These are phyloP conservation scores for Perkinsus marinus DNA, from an alignment of 169 alveolate genomes.

Conservation along the genomic window DNA sequence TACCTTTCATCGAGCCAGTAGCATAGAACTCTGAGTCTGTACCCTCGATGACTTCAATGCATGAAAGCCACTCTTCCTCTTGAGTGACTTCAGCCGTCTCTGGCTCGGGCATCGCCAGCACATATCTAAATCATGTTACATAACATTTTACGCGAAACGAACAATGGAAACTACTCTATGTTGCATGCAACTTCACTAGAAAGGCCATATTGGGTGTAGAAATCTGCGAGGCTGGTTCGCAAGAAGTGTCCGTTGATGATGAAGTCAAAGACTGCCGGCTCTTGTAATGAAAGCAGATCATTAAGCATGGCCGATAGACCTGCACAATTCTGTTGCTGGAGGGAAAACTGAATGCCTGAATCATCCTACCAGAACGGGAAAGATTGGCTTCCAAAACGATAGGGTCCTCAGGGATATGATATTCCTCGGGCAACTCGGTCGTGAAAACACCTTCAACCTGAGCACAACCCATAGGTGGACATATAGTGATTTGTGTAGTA, in stretches of 20 bases:
- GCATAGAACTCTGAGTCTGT: background rate
- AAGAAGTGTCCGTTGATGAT: background rate
- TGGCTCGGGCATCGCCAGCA: background rate
- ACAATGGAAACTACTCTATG: background rate
- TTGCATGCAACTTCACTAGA: background rate
- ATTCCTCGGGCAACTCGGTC: background rate
- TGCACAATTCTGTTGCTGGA: background rate
- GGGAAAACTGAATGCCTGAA: background rate
- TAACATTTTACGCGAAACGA: too few relatives aligned
- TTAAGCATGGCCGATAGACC: background rate
- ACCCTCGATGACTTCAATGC: background rate
- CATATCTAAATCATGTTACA: background rate
- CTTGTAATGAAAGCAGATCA: background rate
- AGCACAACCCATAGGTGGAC: too few relatives aligned
- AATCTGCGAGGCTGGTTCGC: background rate
- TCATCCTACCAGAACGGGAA: background rate
- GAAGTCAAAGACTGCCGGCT: background rate
- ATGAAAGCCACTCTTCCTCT: background rate
- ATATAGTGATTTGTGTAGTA: background rate
- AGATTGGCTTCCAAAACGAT: background rate
- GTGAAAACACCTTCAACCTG: background rate
- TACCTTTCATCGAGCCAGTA: background rate
- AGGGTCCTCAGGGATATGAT: background rate
- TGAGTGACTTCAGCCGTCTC: background rate
- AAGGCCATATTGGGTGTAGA: background rate